Conservation (phyloP, 495 filamentous ascomycete species). For the Neurospora sp. region DNA sequence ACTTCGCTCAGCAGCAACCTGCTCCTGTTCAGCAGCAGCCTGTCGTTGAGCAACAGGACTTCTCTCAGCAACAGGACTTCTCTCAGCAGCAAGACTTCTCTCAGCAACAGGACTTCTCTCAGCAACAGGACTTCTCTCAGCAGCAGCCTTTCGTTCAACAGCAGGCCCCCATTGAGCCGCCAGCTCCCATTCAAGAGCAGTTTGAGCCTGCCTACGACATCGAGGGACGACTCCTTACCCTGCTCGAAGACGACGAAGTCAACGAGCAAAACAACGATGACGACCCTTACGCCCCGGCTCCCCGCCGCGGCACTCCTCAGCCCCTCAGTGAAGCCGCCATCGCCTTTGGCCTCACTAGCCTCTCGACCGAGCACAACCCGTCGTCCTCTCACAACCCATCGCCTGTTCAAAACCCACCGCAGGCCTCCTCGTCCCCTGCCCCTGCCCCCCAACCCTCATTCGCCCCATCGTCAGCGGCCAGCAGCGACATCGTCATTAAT, state of each 20-base stretch:
- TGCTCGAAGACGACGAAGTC: background rate
- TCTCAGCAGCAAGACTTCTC: background rate
- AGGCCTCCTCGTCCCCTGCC: background rate
- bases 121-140: background rate
- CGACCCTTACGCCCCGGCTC: background rate
- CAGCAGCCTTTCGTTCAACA: background rate
- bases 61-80: background rate
- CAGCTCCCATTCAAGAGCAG: background rate
- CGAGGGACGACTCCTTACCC: background rate
- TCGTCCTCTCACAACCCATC: background rate
- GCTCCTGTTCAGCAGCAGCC: background rate
- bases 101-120: background rate
- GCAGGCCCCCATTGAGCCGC: background rate
- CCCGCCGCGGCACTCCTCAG: background rate
- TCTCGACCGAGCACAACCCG: background rate
- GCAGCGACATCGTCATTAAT: background rate
- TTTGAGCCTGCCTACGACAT: background rate
- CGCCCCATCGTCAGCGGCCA: background rate
- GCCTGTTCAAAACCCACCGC: background rate
- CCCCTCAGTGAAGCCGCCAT: background rate
- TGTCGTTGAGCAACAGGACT: background rate
- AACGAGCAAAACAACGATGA: background rate
- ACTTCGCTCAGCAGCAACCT: background rate
- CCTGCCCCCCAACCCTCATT: background rate
- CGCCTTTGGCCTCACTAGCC: background rate